Evolutionary conservation across 2,329 filamentous ascomycete species (phyloP).

Genomic region (Aureobasidium sp.): DNA sequence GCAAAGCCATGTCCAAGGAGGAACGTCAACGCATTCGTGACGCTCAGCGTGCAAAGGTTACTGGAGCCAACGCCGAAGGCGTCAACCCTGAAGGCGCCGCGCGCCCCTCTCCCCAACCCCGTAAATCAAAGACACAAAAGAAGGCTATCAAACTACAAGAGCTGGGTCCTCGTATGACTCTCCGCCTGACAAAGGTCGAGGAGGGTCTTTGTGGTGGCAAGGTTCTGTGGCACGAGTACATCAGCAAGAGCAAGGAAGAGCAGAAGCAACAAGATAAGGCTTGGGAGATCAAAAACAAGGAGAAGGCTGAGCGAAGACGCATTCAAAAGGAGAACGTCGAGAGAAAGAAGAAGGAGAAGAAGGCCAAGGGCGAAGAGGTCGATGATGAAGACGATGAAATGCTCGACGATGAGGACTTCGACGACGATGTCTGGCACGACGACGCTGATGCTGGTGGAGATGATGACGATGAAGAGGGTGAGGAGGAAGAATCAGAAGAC

Average conservation of each 20-base stretch:
- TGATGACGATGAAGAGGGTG: conserved; percentile 31
- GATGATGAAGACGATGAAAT: conserved; percentile 33
- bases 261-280: conserved; percentile 69
- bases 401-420: conserved; percentile 37
- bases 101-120: conserved; percentile 33
- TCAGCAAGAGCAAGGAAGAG: conserved; percentile 76
- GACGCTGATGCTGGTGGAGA: conserved; percentile 46
- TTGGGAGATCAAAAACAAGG: conserved; percentile 70
- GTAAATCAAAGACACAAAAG: conserved; percentile 56
- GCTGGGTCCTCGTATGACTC: conserved; percentile 79
- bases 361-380: conserved; percentile 34
- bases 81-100: conserved; percentile 19
- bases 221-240: conserved; percentile 95
- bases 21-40: conserved; percentile 38
- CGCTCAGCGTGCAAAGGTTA: conserved; percentile 15
- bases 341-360: conserved; percentile 63
- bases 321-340: conserved; percentile 88
- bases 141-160: conserved; percentile 88
- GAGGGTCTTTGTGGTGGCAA: conserved; percentile 85
- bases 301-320: conserved; percentile 75
- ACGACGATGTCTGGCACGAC: conserved; percentile 44
- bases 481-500: conserved; percentile 22
- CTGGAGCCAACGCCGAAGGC: conserved; percentile 17
- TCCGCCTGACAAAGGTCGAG: conserved; percentile 91
- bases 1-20: conserved; percentile 54